These are phyloP conservation scores for Clarkia xantiana DNA, from an alignment of 345 rosid species.

Conservation along the genomic window DNA sequence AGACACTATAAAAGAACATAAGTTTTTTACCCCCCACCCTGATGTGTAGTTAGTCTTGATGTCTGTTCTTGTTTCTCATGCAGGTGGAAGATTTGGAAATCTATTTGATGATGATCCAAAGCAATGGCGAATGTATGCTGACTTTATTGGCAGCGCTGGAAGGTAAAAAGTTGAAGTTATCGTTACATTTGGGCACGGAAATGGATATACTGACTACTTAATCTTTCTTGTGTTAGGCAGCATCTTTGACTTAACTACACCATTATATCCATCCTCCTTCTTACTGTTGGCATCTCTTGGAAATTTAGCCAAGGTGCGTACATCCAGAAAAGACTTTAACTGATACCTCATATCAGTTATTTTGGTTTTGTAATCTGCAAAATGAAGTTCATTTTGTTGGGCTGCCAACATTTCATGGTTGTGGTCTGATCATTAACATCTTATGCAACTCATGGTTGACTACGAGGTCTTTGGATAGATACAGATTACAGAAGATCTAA, in stretches of 20 bases:
- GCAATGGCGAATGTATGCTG: constrained; percentile 99
- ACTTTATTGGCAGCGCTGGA: constrained; percentile 96
- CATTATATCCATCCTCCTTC: constrained; percentile 80
- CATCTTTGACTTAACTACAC: constrained; percentile 85
- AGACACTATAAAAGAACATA: constrained; percentile 10
- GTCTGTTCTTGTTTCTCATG: constrained; percentile 10
- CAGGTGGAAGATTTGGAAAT: constrained; percentile 87
- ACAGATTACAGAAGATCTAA: too few relatives aligned
- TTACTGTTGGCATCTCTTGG: constrained; percentile 85
- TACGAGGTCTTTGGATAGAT: too few relatives aligned
- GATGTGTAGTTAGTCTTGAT: too few relatives aligned
- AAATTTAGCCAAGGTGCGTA: constrained; percentile 75
- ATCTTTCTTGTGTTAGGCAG: constrained; percentile 23
- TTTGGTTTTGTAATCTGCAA: too few relatives aligned
- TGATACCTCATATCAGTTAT: too few relatives aligned
- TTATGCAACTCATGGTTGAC: too few relatives aligned
- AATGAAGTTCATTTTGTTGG: too few relatives aligned
- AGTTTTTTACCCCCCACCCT: too few relatives aligned
- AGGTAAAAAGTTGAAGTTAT: constrained; percentile 25
- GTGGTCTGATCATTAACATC: too few relatives aligned
- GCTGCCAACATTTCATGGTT: too few relatives aligned
- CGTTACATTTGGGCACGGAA: constrained; percentile 4
- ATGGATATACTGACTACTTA: constrained; percentile 5
- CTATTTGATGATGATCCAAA: constrained; percentile 96
- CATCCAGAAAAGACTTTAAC: too few relatives aligned